A percentile compares a stretch with the other conserved stretches of the same genome.
phyloP scores from a whole-genome alignment of 805 yeast genomes.

The Metschnikowia lachancei region DNA sequence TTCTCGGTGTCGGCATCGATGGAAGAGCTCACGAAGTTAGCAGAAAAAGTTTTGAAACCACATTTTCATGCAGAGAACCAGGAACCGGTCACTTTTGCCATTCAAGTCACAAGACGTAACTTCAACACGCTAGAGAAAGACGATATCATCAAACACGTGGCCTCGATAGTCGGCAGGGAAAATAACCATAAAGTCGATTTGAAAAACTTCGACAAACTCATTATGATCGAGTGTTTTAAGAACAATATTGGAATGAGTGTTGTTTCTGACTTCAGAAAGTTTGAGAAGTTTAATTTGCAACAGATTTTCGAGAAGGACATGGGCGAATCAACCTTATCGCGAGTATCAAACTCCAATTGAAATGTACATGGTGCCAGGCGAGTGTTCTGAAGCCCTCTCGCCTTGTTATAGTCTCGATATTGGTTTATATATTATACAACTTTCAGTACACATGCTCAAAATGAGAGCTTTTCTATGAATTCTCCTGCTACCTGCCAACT shows the following conservation, averaged over 20 bases:
- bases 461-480: slow-evolving; percentile 10
- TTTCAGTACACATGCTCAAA: background rate
- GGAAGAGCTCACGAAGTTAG: slow-evolving; percentile 62
- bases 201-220: slow-evolving; percentile 71
- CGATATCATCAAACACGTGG: slow-evolving; percentile 71
- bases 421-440: too few species aligned
- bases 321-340: slow-evolving; percentile 21
- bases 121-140: slow-evolving; percentile 70
- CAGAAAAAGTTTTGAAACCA: slow-evolving; percentile 58
- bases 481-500: slow-evolving; percentile 62
- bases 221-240: slow-evolving; percentile 86
- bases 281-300: slow-evolving; percentile 73
- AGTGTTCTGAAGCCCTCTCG: too few species aligned
- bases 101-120: slow-evolving; percentile 74
- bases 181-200: slow-evolving; percentile 77
- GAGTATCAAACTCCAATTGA: slow-evolving; percentile 11
- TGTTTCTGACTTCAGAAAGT: slow-evolving; percentile 59
- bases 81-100: slow-evolving; percentile 60
- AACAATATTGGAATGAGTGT: slow-evolving; percentile 86
- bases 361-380: background rate
- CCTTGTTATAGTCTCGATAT: too few species aligned
- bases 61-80: slow-evolving; percentile 57
- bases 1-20: slow-evolving; percentile 68
- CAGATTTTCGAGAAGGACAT: slow-evolving; percentile 60
- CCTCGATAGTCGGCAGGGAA: slow-evolving; percentile 65